Evolutionary conservation across 2,329 filamentous ascomycete genomes (phyloP), one percentile per base, ranked within the genome.

Genomic region (Sodiomyces alkalinus): DNA sequence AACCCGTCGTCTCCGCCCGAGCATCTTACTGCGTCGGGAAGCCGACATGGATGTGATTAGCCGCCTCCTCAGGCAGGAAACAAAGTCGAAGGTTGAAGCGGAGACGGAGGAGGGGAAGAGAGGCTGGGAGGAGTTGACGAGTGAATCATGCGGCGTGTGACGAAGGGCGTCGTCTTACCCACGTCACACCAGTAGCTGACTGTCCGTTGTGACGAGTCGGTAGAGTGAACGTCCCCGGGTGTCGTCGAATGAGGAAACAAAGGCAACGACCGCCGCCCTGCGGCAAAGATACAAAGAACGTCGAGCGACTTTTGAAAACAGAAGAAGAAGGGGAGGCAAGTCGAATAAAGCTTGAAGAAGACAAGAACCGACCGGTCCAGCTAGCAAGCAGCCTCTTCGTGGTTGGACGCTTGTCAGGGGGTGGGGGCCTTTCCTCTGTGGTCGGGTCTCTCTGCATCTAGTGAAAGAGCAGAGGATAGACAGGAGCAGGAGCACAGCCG

Each of bases 1-100:
- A 39, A 73, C 64, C 41, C 74, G 69, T 48, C 76, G 72, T 45
- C 75, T 69, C 41, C 70, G 70, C 47, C 72, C 71, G 51, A 78
- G 67, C 42, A 71, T 52, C 53, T 73, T 75, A 55, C 67, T 74
- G 51, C 72, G 68, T 46, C 69, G 66, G 45, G 64, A 49, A 34
- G 49, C 51, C 46, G 56, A 58, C 63, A 68, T 69, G 29, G 37
- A 52, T 17, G 23, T 17, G 23, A 17, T 11, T 13, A 15, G 11
- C 20, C 8, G 10, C 17, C 13, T 17, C 14, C 8, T n/a, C 17
- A 17, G n/a, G 23, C 6, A 25, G 23, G 14, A 10, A 16, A 16
- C 23, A 25, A 17, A n/a, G 23, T 3, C 10, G 9, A 6, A 25
- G 13, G 11, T n/a, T 9, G 23, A 14, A 9, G 15, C 23, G 16